A percentile compares a stretch with the other conserved stretches of the same genome.
Conservation (phyloP, 805 yeast species). For the Pichia phayaonensis region DNA sequence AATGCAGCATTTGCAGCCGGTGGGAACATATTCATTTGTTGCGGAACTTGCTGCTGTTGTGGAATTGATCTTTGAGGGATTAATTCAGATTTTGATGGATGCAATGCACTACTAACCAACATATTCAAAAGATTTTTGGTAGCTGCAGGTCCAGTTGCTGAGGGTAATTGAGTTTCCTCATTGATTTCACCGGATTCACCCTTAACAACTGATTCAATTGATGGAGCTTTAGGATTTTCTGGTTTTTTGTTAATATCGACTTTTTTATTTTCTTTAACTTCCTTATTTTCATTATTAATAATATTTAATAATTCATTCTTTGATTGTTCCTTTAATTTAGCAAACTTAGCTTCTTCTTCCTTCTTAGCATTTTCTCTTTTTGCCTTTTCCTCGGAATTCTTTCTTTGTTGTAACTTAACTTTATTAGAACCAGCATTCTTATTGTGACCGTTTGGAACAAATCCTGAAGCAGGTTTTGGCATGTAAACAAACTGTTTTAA, state of each 20-base stretch:
- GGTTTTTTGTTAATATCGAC: not conserved
- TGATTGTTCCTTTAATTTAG: conserved; percentile 5
- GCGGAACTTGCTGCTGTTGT: not conserved
- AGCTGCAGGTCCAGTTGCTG: conserved; percentile 6
- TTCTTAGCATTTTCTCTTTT: not conserved
- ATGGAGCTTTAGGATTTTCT: not conserved
- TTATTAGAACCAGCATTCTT: conserved; percentile 15
- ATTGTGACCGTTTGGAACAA: conserved; percentile 4
- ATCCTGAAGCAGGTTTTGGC: conserved; percentile 32
- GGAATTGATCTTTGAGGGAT: not conserved
- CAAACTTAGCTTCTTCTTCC: not conserved
- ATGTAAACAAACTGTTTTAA: conserved; percentile 70
- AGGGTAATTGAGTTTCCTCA: not conserved
- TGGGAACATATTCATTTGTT: not conserved
- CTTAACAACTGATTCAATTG: not conserved
- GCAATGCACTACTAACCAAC: conserved; percentile 1
- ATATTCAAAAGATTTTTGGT: conserved; percentile 24
- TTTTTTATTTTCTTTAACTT: not conserved
- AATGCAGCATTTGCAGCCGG: not conserved
- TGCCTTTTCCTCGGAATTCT: conserved; percentile 1
- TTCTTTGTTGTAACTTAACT: conserved; percentile 6
- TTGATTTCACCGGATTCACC: not conserved
- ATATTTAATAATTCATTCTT: conserved; percentile 35
- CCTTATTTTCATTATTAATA: conserved; percentile 27
- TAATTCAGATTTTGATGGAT: not conserved